Base-by-base conservation (phyloP, 1,284 basidiomycete genomes). In the Rhodotorula sp. region DNA sequence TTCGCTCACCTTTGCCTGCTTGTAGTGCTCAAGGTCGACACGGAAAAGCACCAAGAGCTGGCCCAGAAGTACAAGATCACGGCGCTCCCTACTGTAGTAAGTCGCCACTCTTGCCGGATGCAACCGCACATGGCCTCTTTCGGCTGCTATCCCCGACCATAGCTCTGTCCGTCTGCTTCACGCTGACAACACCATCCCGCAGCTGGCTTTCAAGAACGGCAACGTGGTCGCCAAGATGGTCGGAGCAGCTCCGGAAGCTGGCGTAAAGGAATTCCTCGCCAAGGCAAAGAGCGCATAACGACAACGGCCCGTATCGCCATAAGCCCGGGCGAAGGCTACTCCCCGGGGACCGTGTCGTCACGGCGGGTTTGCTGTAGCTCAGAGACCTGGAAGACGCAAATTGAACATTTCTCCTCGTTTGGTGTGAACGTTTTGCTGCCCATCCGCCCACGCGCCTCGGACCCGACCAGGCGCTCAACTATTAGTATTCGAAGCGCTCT, bases 141-240 rank as follows among this genome's bases (percentile, higher is more conserved):
- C n/a, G 47, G 26, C 10, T 52, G 16, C 60, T 8, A 34, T 34
- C 8, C 34, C 34, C 34, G 34, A 34, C 34, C 34, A 34, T 34
- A 34, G 34, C 34, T 34, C 34, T 34, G 5, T 34, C 34, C 34
- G 34, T 8, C 34, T 34, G 34, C 34, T 34, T 34, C 31, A n/a
- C 28, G 26, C 52, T 18, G 23, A 50, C 49, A 18, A 8, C 2
- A 23, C 5, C 18, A 7, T 5, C 18, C 16, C 7, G 48, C 65
- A 71, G 64, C 59, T 76, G 16, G 75, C 75, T 23, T 70, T 76
- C 67, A 70, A 65, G 66, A 66, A 72, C 34, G 75, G 75, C 12
- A 23, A 69, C 26, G 50, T 67, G 5, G 49, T 76, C 18, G 68
- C 60, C 7, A 69, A 76, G 55, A 74, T 76, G 63, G 61, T 70